phyloP scores from a whole-genome alignment of 2,329 filamentous ascomycete species.

The Beauveria australis region DNA sequence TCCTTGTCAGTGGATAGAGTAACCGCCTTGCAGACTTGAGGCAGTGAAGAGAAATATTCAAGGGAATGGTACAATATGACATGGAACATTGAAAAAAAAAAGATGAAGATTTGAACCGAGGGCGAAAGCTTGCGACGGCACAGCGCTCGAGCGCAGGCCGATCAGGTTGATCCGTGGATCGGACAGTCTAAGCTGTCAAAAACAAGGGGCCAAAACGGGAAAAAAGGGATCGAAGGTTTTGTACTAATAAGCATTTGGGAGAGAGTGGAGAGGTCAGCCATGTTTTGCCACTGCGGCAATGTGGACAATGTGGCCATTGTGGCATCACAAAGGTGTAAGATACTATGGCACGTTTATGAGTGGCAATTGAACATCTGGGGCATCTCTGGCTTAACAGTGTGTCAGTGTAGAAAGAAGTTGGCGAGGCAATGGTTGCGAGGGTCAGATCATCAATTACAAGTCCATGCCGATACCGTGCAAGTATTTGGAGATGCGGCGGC shows the following conservation, averaged over 20 bases:
- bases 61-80: not conserved
- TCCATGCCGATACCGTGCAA: no score
- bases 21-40: no score
- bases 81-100: not conserved
- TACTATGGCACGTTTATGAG: no score
- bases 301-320: not conserved
- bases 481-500: no score
- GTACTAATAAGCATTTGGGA: not conserved
- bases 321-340: not conserved
- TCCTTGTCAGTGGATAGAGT: no score
- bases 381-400: no score
- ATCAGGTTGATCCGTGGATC: not conserved
- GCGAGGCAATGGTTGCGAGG: no score
- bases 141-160: not conserved
- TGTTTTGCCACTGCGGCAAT: not conserved
- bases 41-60: no score
- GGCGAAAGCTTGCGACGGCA: not conserved
- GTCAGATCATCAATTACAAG: no score
- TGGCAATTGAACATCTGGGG: no score
- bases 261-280: not conserved
- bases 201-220: not conserved
- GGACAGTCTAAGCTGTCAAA: not conserved
- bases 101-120: not conserved
- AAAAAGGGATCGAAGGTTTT: not conserved
- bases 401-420: no score